Base-by-base conservation (phyloP, 768 basidiomycete species). In the Psilocybe azurescens region DNA sequence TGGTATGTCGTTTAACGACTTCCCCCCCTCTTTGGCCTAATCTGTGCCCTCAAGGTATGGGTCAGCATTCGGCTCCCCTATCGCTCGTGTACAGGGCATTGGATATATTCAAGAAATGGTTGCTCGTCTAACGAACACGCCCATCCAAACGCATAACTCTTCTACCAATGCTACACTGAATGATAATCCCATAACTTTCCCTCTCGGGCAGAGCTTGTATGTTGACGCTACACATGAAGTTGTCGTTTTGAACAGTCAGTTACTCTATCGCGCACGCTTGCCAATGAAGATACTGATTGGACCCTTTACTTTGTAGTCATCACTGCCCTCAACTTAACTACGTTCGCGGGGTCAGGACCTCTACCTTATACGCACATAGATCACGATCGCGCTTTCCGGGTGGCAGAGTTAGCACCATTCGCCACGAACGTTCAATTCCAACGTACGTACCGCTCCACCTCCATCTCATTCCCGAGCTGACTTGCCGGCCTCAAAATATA, bases 221-320 rank as follows among this genome's bases (percentile, higher is more conserved):
- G 93, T 94, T 6, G 95, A 97, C 70, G 93, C 93, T 5, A 93
- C 91, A 1, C 95, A 96, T 60, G 95, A 97, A 68, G 92, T 94
- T n/a, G 91, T 95, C 41, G 87, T 95, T 0, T 76, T 94, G n/a
- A 90, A 94, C 68, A 85, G 91, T 91, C 63, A 18, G 84, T 75
- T 14, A 53, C 41, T 28, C 39, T 49, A 36, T 53, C 50, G 30
- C 9, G 3, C 5, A 41, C 8, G 9, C 24, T n/a, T 32, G 38
- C 30, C 24, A 14, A 29, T 9, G 18, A 24, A 41, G 10, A 44
- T 33, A 7, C 48, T 60, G 41, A 53, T 58, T 44, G 8, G 4
- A 44, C 5, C 41, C 41, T 1, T 32, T 30, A 24, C 16, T 30
- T 67, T 59, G 62, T 59, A 91, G 91, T 94, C 38, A 81, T 97